Base-by-base conservation (phyloP, 805 yeast species). In the Sugiyamaella chiloensis region DNA sequence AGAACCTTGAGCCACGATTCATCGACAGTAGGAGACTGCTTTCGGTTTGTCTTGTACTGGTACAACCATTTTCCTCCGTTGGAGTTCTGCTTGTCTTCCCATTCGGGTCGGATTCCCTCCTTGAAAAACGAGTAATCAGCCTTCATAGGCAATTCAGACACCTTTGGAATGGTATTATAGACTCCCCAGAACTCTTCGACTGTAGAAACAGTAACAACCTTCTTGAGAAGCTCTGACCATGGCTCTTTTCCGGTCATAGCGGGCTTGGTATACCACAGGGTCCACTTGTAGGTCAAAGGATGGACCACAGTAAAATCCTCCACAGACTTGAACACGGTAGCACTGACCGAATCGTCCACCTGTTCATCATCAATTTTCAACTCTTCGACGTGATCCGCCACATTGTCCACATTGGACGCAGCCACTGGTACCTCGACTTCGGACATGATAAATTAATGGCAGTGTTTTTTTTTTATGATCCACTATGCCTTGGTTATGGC, bases 111-210 rank as follows among this genome's bases (percentile, higher is more conserved):
- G 62, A 93, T 81, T 50, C 89, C 96, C 65, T 85, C 86, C 72
- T 91, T 85, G 76, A 93, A 93, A 63, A 91, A 80, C 67, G 93
- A 96, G 72, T 91, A 91, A 71, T 93, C 98, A 9, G 96, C 86
- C 69, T 83, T 87, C 61, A 84, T 64, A 59, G 98, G 98, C 65
- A 93, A 77, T 65, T 89, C 96, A 54, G 81, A 80, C 44, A 96
- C 96, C 60, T 81, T 81, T 57, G 98, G 98, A 60, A 93, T 83
- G 36, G 95, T 85, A 70, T 93, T 90, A 75, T 81, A 86, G 57
- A 91, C 85, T 21, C 98, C 99, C 99, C 99, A 93, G 74, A 93
- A 93, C 69, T 91, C 97, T 74, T 93, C 99, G 44, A 93, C 98
- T n/a, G 96, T 81, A 47, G 82, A 78, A 61, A 93, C 88, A 20